These are phyloP conservation scores for Fusarium abutilonis DNA, from an alignment of 2,329 filamentous ascomycete species.

Conservation along the genomic window DNA sequence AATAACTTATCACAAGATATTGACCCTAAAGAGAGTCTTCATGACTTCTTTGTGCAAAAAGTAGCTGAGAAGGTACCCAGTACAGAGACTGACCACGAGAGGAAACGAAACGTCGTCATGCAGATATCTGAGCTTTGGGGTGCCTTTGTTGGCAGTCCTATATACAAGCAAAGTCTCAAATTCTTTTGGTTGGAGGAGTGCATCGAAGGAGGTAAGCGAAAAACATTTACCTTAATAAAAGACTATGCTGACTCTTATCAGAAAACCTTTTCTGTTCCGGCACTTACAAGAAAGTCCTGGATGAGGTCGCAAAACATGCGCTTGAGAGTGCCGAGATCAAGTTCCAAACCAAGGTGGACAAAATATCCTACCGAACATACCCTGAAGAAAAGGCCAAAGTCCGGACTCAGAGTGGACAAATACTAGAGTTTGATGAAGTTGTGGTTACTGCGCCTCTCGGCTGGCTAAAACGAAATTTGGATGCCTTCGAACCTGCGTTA, in stretches of 20 bases:
- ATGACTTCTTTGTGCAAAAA: constrained; percentile 63
- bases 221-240: not conserved
- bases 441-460: constrained; percentile 75
- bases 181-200: constrained; percentile 84
- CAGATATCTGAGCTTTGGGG: constrained; percentile 74
- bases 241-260: constrained; percentile 41
- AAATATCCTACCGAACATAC: constrained; percentile 51
- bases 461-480: constrained; percentile 69
- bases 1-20: constrained; percentile 65
- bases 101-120: constrained; percentile 56
- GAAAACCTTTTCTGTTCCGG: constrained; percentile 69
- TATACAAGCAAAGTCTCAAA: constrained; percentile 73
- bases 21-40: constrained; percentile 57
- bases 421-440: constrained; percentile 70
- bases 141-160: constrained; percentile 73
- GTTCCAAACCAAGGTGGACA: constrained; percentile 59
- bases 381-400: constrained; percentile 54
- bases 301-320: constrained; percentile 66
- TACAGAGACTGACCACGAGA: constrained; percentile 52
- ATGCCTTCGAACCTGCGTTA: constrained; percentile 69
- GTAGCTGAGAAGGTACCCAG: constrained; percentile 59
- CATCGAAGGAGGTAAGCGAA: constrained; percentile 70
- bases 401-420: constrained; percentile 56
- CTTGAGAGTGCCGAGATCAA: constrained; percentile 64
- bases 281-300: constrained; percentile 68